Conservation (phyloP, 306 rosid species). For the Cucurbita argyrosperma region DNA sequence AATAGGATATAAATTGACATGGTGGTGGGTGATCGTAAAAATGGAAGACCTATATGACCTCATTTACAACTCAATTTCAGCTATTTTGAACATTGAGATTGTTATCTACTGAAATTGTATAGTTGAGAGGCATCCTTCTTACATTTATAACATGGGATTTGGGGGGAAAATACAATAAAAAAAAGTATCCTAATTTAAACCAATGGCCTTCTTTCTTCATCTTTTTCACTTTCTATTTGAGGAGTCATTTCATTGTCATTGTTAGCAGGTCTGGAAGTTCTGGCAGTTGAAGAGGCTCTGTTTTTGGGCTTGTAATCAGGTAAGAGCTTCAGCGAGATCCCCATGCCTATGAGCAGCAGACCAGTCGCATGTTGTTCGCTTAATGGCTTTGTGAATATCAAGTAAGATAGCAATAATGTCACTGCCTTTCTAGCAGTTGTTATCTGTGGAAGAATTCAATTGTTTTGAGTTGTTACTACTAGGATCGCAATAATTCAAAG, state of each 20-base stretch:
- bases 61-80: no score
- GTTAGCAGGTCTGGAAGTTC: conserved; percentile 12
- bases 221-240: conserved; percentile 9
- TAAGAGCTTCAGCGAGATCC: conserved; percentile 71
- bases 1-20: no score
- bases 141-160: neutral
- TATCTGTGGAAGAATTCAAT: conserved; percentile 33
- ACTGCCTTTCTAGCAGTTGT: conserved; percentile 96
- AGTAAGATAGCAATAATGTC: conserved; percentile 65
- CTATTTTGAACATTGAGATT: no score
- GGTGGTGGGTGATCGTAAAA: no score
- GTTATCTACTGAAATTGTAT: neutral
- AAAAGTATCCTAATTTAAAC: conserved; percentile 16
- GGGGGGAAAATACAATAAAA: neutral
- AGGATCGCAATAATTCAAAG: neutral
- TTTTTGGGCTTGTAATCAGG: conserved; percentile 38
- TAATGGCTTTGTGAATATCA: conserved; percentile 90
- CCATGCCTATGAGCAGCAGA: conserved; percentile 74
- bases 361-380: conserved; percentile 89
- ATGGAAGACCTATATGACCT: no score
- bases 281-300: conserved; percentile 5
- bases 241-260: conserved; percentile 15
- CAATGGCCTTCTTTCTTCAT: conserved; percentile 52
- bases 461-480: neutral
- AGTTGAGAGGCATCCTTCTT: neutral